Evolutionary conservation across 805 yeast species (phyloP).

Genomic region (Myxozyma vanderwaltii): DNA sequence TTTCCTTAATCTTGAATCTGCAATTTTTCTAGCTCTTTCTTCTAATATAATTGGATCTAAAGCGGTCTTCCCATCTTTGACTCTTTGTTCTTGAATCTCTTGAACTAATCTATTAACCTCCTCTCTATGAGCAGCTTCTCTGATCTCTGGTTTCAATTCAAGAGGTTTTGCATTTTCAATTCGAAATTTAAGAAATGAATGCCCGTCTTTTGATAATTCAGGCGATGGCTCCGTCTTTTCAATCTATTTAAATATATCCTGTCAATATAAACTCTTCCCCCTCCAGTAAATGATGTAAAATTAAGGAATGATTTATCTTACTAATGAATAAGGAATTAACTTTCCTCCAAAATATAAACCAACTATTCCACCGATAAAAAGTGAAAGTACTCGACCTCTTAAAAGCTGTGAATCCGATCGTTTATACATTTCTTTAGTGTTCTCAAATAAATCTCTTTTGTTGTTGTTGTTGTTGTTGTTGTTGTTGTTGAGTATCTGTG

Average conservation of each 20-base stretch:
- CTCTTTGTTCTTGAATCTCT: conserved; percentile 3
- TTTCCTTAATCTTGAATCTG: background rate
- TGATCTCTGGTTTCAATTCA: conserved; percentile 2
- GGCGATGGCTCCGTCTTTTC: background rate
- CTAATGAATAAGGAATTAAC: conserved; percentile 11
- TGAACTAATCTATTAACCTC: background rate
- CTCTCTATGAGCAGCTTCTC: background rate
- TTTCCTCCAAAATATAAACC: conserved; percentile 10
- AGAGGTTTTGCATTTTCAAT: conserved; percentile 7
- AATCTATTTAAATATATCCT: background rate
- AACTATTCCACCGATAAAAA: conserved; percentile 2
- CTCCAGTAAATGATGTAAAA: too few species aligned
- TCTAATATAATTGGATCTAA: background rate
- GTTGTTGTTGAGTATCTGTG: too few species aligned
- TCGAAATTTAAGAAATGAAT: conserved; percentile 3
- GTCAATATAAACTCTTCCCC: too few species aligned
- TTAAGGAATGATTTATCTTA: background rate
- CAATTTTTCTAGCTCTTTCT: background rate
- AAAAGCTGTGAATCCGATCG: conserved; percentile 8
- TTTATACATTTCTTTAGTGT: background rate
- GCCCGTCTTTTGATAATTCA: background rate
- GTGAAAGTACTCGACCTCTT: conserved; percentile 3
- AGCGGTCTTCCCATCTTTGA: conserved; percentile 1
- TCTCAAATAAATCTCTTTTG: background rate
- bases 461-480: too few species aligned